Percentiles rank a stretch among this genome's conserved stretches.
Evolutionary conservation across 148 eudicot species (phyloP).

Genomic region (Salicornia ramosissima): DNA sequence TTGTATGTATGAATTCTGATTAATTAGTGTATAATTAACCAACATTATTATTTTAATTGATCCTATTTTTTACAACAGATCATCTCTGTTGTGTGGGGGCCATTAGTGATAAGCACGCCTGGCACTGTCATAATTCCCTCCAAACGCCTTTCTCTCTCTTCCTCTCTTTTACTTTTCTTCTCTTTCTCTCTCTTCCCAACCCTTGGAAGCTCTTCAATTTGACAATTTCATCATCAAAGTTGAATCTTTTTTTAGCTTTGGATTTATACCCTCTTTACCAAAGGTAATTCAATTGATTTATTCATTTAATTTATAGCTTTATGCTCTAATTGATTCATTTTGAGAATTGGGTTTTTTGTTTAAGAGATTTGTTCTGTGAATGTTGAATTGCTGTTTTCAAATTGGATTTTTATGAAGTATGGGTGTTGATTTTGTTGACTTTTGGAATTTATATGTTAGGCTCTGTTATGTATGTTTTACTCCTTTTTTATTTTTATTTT

Average conservation of each 20-base stretch:
- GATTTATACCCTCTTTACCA: slow-evolving; percentile 5
- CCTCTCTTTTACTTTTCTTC: slow-evolving; percentile 1
- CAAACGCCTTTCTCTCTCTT: slow-evolving; percentile 31
- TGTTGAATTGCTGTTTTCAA: neutral
- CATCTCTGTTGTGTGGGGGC: slow-evolving; percentile 26
- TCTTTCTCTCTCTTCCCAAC: slow-evolving; percentile 20
- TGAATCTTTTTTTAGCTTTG: slow-evolving; percentile 16
- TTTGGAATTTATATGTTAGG: neutral
- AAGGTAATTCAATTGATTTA: slow-evolving; percentile 18
- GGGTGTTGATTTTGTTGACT: neutral
- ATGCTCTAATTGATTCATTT: slow-evolving; percentile 17
- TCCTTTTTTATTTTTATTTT: slow-evolving; percentile 3
- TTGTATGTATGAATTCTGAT: slow-evolving; percentile 7
- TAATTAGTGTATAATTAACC: slow-evolving; percentile 1
- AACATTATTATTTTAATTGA: neutral
- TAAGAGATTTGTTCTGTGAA: slow-evolving; percentile 5
- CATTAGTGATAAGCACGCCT: slow-evolving; percentile 68
- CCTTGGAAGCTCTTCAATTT: slow-evolving; percentile 8
- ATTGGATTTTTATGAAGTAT: neutral
- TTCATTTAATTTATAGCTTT: slow-evolving; percentile 5
- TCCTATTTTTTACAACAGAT: slow-evolving; percentile 19
- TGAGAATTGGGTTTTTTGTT: slow-evolving; percentile 18
- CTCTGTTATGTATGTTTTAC: neutral
- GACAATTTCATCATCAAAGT: slow-evolving; percentile 11
- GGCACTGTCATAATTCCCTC: slow-evolving; percentile 66